phyloP scores from a whole-genome alignment of 441 rosid genomes.

The Erysimum cheiri region DNA sequence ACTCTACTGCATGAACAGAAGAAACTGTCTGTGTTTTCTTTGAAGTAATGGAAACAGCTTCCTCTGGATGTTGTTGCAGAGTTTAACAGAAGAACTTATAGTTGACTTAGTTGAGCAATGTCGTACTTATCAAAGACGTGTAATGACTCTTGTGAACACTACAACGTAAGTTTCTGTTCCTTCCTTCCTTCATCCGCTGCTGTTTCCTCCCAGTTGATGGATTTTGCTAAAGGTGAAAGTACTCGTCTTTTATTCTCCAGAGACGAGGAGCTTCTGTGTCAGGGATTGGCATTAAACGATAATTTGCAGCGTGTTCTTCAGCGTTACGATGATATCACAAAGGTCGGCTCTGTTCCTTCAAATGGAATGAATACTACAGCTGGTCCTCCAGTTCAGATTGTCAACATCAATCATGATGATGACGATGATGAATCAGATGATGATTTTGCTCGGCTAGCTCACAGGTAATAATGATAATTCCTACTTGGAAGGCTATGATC shows the following conservation, averaged over 20 bases:
- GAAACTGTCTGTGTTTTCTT: slow-evolving; percentile 16
- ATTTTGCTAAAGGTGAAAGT: slow-evolving; percentile 28
- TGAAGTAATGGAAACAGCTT: slow-evolving; percentile 19
- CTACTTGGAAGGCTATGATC: slow-evolving; percentile 5
- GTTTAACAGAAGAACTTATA: slow-evolving; percentile 81
- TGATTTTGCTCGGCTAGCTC: slow-evolving; percentile 80
- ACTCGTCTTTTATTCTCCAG: slow-evolving; percentile 47
- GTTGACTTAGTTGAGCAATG: slow-evolving; percentile 95
- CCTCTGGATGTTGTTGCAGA: slow-evolving; percentile 54
- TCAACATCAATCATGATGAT: slow-evolving; percentile 72
- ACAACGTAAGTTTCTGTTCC: slow-evolving; percentile 59
- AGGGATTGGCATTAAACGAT: slow-evolving; percentile 84
- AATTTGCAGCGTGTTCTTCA: slow-evolving; percentile 83
- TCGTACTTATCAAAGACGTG: slow-evolving; percentile 83
- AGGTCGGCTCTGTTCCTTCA: slow-evolving; percentile 52
- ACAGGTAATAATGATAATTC: slow-evolving; percentile 60
- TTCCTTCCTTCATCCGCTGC: background rate
- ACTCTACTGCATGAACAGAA: slow-evolving; percentile 6
- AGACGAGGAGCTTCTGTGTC: slow-evolving; percentile 80
- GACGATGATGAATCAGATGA: slow-evolving; percentile 92
- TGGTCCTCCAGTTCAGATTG: slow-evolving; percentile 57
- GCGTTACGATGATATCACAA: slow-evolving; percentile 78
- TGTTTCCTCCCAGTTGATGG: slow-evolving; percentile 24
- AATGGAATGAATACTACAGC: slow-evolving; percentile 24
- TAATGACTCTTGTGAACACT: slow-evolving; percentile 75